Evolutionary conservation across 1,284 basidiomycete genomes (phyloP), one percentile per base, ranked within the genome.

Genomic region (Leccinum pachyderme): DNA sequence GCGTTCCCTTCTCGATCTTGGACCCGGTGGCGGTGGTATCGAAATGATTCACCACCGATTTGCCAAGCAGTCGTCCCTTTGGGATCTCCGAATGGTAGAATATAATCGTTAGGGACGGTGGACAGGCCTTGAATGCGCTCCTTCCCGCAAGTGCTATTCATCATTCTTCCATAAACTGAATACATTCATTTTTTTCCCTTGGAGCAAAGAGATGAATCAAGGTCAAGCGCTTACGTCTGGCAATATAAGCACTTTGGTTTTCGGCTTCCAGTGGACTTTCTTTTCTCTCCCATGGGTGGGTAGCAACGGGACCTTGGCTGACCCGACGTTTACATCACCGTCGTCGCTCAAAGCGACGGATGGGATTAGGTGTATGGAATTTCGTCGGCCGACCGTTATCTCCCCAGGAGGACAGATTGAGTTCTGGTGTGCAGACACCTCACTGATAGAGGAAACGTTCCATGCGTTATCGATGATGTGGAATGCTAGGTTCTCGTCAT

Each of bases 161-260:
- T 54, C 18, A 52, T 41, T 45, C 46, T 59, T 47, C 47, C 61
- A 55, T 59, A 59, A 59, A 35, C 7, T 41, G 41, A 41, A 13
- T 41, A 41, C 22, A 12, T 11, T 41, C 22, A 12, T 11, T 41
- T 41, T 24, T 12, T 41, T 41, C 22, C 39, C 39, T 24, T 24
- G 39, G 18, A 41, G 9, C 22, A 22, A 22, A 24, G 12, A 41
- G 7, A 41, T 41, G 12, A 22, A 41, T 41, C 18, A 41, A 39
- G 47, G 49, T 52, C 25, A 25, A 29, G 47, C 12, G 27, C 46
- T 68, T 65, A 64, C 63, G 63, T 60, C 61, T 9, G 47, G 29
- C 7, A 59, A 63, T 65, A 63, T 65, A 29, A 18, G 45, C 51
- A 45, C 54, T 56, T 67, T 54, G 35, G 54, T 54, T 59, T 52